These are phyloP conservation scores for Eimeria mitis DNA, from an alignment of 169 alveolate species.

Conservation along the genomic window DNA sequence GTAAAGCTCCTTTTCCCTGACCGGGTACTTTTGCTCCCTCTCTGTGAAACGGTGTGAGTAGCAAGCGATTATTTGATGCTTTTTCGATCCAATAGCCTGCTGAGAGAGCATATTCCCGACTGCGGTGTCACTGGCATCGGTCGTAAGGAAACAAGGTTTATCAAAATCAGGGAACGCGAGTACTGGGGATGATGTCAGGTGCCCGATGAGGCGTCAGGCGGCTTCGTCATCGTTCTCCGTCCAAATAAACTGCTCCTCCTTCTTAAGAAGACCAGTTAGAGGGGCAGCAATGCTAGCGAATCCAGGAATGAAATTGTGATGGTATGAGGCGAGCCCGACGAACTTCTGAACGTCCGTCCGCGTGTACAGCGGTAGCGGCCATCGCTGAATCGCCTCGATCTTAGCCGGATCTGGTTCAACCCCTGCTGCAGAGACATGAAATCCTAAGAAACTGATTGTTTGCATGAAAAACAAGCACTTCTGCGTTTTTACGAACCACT, in stretches of 20 bases:
- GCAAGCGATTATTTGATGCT: neutral
- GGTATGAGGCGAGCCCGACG: neutral
- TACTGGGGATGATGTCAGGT: neutral
- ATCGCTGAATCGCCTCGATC: neutral
- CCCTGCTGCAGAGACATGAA: neutral
- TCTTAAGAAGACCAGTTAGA: neutral
- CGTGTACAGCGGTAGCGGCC: neutral
- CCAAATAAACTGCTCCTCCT: neutral
- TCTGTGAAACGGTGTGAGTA: neutral
- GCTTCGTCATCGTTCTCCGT: neutral
- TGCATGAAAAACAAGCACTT: neutral
- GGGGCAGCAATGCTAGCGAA: neutral
- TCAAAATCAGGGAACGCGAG: neutral
- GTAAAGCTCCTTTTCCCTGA: conserved; percentile 85
- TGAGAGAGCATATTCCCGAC: neutral
- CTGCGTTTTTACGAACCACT: neutral
- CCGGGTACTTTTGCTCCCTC: neutral
- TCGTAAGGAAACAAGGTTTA: neutral
- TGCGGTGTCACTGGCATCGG: neutral
- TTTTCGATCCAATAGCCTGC: neutral
- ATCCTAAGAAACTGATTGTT: too few species aligned
- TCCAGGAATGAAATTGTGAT: neutral
- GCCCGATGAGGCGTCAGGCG: neutral
- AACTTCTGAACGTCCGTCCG: neutral
- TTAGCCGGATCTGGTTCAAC: neutral